Percentiles rank a stretch among this genome's conserved stretches.
Conservation (phyloP, 441 rosid genomes). For the Adansonia rubrostipa region DNA sequence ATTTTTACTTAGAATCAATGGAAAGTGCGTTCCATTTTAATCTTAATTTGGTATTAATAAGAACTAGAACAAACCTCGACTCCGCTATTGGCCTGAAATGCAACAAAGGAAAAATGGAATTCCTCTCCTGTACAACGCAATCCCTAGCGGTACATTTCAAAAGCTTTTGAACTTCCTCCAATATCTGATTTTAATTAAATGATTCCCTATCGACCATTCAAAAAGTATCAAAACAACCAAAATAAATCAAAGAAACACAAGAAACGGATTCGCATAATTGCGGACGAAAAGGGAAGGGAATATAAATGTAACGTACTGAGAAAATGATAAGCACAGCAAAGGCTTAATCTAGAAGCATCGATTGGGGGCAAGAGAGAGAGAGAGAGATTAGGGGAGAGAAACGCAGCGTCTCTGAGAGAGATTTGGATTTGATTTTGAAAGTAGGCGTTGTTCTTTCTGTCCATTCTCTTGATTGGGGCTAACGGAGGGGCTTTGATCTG, state of each 20-base stretch:
- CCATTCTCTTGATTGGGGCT: neutral
- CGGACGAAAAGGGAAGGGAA: neutral
- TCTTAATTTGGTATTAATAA: neutral
- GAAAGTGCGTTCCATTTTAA: neutral
- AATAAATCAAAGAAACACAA: neutral
- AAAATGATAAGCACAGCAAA: conserved; percentile 62
- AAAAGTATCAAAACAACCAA: conserved; percentile 24
- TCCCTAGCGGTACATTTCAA: conserved; percentile 77
- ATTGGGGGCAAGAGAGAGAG: conserved; percentile 64
- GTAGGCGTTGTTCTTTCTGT: neutral
- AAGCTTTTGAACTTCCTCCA: conserved; percentile 59
- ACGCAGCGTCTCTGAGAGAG: neutral
- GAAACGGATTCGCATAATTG: neutral
- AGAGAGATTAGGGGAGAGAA: neutral
- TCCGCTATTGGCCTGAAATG: conserved; percentile 81
- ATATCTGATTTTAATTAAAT: conserved; percentile 45
- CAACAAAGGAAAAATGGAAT: conserved; percentile 51
- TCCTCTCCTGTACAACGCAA: conserved; percentile 72
- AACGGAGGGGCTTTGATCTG: neutral
- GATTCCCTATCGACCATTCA: conserved; percentile 42
- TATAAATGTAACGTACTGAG: conserved; percentile 41
- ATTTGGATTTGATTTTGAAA: neutral
- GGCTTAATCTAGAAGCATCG: conserved; percentile 74
- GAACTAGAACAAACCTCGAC: conserved; percentile 58
- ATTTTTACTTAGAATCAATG: neutral